Conservation (phyloP, 371 early-diverging fungal species). For the Mucor indicus region DNA sequence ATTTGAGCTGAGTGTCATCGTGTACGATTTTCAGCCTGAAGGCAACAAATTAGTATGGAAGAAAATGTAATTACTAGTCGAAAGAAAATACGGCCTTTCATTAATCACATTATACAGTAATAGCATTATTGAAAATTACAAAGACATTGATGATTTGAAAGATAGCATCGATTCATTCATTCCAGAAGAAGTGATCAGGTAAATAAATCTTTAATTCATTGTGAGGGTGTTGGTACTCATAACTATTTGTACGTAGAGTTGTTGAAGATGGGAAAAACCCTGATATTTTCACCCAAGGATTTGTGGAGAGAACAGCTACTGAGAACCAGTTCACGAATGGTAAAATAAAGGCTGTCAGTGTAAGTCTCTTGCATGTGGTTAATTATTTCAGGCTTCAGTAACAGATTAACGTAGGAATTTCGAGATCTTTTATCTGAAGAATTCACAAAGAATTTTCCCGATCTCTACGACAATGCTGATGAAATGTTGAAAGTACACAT, state of each 20-base stretch:
- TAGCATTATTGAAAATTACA: slow-evolving; percentile 57
- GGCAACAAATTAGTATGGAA: slow-evolving; percentile 59
- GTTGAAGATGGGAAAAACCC: slow-evolving; percentile 73
- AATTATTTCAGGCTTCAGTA: too few relatives aligned
- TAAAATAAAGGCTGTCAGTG: slow-evolving; percentile 66
- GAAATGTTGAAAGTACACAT: slow-evolving; percentile 5
- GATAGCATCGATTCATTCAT: slow-evolving; percentile 57
- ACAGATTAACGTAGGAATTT: slow-evolving; percentile 37
- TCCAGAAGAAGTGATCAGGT: slow-evolving; percentile 72
- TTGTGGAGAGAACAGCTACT: slow-evolving; percentile 71
- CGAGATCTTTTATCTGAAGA: slow-evolving; percentile 32
- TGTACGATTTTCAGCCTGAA: slow-evolving; percentile 72
- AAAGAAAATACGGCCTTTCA: too few relatives aligned
- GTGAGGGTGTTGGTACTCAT: slow-evolving; percentile 1
- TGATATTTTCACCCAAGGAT: slow-evolving; percentile 71
- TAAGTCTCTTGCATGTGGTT: too few relatives aligned
- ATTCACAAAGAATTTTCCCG: slow-evolving; percentile 46
- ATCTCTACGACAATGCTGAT: slow-evolving; percentile 36
- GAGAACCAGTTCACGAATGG: slow-evolving; percentile 81
- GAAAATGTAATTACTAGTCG: slow-evolving; percentile 56
- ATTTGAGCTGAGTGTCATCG: slow-evolving; percentile 65
- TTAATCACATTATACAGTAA: too few relatives aligned
- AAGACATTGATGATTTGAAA: slow-evolving; percentile 59
- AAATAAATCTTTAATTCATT: slow-evolving; percentile 3
- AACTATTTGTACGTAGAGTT: slow-evolving; percentile 27